Conservation (phyloP, 495 filamentous ascomycete genomes). For the Xylaria sp. region DNA sequence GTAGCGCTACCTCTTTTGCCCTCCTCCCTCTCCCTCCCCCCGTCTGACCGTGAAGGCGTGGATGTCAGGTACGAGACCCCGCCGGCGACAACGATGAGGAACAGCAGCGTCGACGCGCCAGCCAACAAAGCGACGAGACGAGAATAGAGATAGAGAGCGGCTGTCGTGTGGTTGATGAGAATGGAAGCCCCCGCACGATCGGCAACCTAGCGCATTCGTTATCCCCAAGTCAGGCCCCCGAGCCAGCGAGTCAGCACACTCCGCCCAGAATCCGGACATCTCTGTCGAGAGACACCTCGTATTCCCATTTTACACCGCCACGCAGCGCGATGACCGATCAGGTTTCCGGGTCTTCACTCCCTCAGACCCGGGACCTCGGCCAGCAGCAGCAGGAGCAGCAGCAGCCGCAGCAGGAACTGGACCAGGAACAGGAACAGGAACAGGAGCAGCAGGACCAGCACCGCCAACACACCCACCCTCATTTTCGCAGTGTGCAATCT, state of each 20-base stretch:
- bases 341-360: slow-evolving; percentile 59
- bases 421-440: slow-evolving; percentile 35
- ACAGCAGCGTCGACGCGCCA: slow-evolving; percentile 35
- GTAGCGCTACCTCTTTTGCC: slow-evolving; percentile 23
- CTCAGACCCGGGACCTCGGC: slow-evolving; percentile 55
- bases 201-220: slow-evolving; percentile 34
- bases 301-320: slow-evolving; percentile 46
- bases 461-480: slow-evolving; percentile 35
- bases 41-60: slow-evolving; percentile 36
- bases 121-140: slow-evolving; percentile 26
- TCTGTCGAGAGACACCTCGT: slow-evolving; percentile 38
- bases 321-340: slow-evolving; percentile 57
- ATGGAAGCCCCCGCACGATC: slow-evolving; percentile 34
- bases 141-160: slow-evolving; percentile 8
- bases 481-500: slow-evolving; percentile 38
- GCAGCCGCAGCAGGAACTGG: slow-evolving; percentile 25
- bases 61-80: slow-evolving; percentile 40
- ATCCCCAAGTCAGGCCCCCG: slow-evolving; percentile 16
- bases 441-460: slow-evolving; percentile 40
- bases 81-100: slow-evolving; percentile 42
- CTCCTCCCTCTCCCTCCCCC: slow-evolving; percentile 33
- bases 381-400: slow-evolving; percentile 43
- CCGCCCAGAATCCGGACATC: slow-evolving; percentile 22
- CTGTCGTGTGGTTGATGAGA: slow-evolving; percentile 25
- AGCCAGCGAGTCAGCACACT: slow-evolving; percentile 31